Base-by-base conservation (phyloP, 2,329 filamentous ascomycete genomes). In the Emergomyces pasteurianus region DNA sequence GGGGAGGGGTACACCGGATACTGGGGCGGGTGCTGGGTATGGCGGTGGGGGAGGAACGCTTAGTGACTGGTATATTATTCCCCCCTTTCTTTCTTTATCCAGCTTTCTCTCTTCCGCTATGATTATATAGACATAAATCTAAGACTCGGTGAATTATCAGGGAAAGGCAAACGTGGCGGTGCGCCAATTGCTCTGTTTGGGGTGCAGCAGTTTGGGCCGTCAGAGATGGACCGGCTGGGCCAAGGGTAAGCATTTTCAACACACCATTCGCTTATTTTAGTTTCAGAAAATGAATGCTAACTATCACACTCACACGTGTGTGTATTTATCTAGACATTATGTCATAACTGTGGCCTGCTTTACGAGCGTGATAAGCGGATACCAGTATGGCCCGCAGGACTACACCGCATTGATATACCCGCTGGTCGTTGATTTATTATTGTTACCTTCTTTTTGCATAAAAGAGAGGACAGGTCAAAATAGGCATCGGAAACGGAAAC, bases 131-230 rank as follows among this genome's bases (percentile, higher is more conserved):
- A 58, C 26, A 40, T 23, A 4, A 23, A 47, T 7, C 31, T 49
- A 42, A 46, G n/a, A 18, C 42, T 14, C 26, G 16, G 21, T 40
- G 28, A 28, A 10, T 36, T 31, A 60, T 18, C 62, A 82, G 82
- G 69, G 94, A 97, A 78, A 83, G 92, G 67, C 80, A 83, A 65
- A 86, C 81, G 50, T 99, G 94, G 94, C 84, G 90, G 64, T 99
- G 94, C 75, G 80, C 80, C 52, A 92, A 97, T 74, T 99, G 94
- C 73, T 81, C 82, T 63, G 85, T 96, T 40, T 92, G 89, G 85
- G 94, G 92, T 18, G 87, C 87, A 56, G 88, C 90, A 34, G 90
- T 96, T 9, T 99, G 94, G 94, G 92, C 90, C 56, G 92, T 97
- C 2, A 82, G 94, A 68, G 92, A 97, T 75, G 94, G 94, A 28